Evolutionary conservation across 2,329 filamentous ascomycete species (phyloP).

Genomic region (Botrytis squamosa): DNA sequence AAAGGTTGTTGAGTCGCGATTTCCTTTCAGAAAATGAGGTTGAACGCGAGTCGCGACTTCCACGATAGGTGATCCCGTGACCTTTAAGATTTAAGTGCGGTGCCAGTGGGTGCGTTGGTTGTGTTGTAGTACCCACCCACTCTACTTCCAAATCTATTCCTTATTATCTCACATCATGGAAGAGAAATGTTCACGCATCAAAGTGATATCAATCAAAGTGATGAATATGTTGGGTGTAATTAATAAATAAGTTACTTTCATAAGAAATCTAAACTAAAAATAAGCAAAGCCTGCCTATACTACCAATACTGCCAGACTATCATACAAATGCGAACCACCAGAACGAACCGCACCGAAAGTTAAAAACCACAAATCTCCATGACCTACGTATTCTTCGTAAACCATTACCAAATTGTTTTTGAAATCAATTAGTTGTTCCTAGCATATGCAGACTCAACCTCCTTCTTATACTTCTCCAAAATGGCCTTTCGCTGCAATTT

Average conservation of each 20-base stretch:
- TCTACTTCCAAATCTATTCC: neutral
- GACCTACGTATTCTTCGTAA: slow-evolving; percentile 16
- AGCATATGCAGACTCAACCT: slow-evolving; percentile 49
- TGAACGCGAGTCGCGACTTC: slow-evolving; percentile 7
- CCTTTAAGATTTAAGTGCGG: too few relatives aligned
- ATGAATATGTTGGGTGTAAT: neutral
- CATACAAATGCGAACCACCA: slow-evolving; percentile 21
- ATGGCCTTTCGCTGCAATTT: slow-evolving; percentile 72
- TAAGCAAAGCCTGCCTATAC: slow-evolving; percentile 14
- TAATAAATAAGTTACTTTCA: neutral
- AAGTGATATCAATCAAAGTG: too few relatives aligned
- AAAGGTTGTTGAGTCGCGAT: neutral
- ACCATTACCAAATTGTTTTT: neutral
- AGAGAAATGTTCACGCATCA: neutral
- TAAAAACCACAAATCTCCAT: neutral
- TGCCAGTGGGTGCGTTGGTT: too few relatives aligned
- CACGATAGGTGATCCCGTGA: slow-evolving; percentile 13
- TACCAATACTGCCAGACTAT: slow-evolving; percentile 14
- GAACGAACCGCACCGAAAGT: neutral
- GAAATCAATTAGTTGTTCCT: slow-evolving; percentile 25
- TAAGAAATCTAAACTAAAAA: slow-evolving; percentile 13
- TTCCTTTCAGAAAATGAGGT: neutral
- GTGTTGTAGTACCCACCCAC: neutral
- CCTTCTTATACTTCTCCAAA: slow-evolving; percentile 57
- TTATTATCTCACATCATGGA: neutral